Evolutionary conservation across 2,329 filamentous ascomycete species (phyloP), one percentile per base, ranked within the genome.

Genomic region (Nannizziopsis arthrosporioides): DNA sequence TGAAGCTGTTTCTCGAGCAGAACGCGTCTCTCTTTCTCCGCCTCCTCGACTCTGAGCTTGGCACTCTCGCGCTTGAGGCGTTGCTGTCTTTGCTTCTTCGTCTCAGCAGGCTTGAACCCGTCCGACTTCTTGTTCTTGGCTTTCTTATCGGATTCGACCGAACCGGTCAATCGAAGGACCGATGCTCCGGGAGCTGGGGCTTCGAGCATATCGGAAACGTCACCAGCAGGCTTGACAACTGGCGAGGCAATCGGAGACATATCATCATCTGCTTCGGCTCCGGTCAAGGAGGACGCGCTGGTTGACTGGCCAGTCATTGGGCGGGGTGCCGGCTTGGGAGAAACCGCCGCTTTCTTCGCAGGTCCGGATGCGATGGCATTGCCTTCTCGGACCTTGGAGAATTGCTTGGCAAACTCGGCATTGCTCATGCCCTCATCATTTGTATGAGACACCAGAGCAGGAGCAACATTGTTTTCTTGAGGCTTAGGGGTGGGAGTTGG

Each of bases 1-100:
- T 88, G 84, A 55, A 87, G 80, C 71, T 94, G 89, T 63, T 84
- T 82, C 71, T 95, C 88, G 59, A 85, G 73, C 52, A 85, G 73
- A 34, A 72, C 71, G 70, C 86, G 85, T 61, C 89, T 82, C 60
- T 85, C 75, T 61, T 81, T 78, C 69, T 95, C 89, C 0, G 83
- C 79, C 57, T 85, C 83, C 61, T 89, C 82, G 27, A 84, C 80
- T 49, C 78, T 74, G 27, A 74, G 72, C 73, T 86, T 92, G 59
- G 81, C 80, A 50, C 80, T 82, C 68, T 94, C 88, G 34, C 78
- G 81, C 79, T 94, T 95, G 72, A 84, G 80, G 56, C 82, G 79
- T 71, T 94, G 92, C 72, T 95, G 89, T 51, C 88, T 82, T 72
- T 94, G 86, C 74, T 95, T 95, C 82, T 95, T 95, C 15, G 83